Base-by-base conservation (phyloP, 164 flowering plant genomes). In the Umbilicus rupestris region DNA sequence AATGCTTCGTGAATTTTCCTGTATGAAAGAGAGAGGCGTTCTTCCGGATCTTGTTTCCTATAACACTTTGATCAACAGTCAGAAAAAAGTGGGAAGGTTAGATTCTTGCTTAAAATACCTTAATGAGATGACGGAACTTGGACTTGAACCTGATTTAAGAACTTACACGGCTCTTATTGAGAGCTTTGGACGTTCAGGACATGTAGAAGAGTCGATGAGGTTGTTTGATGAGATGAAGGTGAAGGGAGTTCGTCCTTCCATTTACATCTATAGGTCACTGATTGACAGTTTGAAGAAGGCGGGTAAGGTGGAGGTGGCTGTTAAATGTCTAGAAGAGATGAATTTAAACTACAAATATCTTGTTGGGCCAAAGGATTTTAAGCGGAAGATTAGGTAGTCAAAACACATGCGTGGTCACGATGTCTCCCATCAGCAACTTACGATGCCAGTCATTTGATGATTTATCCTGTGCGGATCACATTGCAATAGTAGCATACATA, bases 81-180 rank as follows among this genome's bases (percentile, higher is more conserved):
- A 85, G 64, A 72, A 80, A 45, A 88, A 83, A 70, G 72, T 78
- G 62, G 91, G 97, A n/a, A 81, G 96, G 69, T 70, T 85, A 58
- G 86, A 84, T 72, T 63, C 83, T 71, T 86, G 87, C 78, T 47
- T 75, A 14, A 68, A 70, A 19, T 75, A 74, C 52, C 52, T 77
- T 24, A 78, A 58, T 71, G 93, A 90, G 72, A 87, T 94, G 93
- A 39, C 33, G 46, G 79, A 79, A 52, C 78, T 42, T 68, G 88
- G 89, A 59, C 69, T 89, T 58, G 63, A 74, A 64, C 90, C 95
- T n/a, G 97, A 94, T 87, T 76, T 94, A 78, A 75, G 82, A 67
- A 87, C 95, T 26, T 91, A 85, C 72, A 84, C 87, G 28, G 89
- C 96, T 65, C 47, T 91, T 70, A 89, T 91, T 63, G 92, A 88